Evolutionary conservation across 2,329 filamentous ascomycete genomes (phyloP).

Genomic region (Nigrospora sphaerica): DNA sequence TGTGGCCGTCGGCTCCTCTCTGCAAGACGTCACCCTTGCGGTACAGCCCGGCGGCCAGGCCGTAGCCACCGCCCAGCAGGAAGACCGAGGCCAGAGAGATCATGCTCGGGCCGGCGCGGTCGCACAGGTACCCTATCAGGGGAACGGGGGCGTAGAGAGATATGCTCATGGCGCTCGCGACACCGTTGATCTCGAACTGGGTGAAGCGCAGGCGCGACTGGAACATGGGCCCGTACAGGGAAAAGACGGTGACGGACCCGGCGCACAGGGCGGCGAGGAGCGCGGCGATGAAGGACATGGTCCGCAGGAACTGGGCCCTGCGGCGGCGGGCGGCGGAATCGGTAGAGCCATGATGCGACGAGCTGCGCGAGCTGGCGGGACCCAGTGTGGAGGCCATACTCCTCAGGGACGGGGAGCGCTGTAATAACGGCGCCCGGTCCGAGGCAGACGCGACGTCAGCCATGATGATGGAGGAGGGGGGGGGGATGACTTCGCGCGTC

Average conservation of each 20-base stretch:
- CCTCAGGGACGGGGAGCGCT: slow-evolving; percentile 13
- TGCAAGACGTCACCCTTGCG: slow-evolving; percentile 29
- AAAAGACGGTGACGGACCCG: slow-evolving; percentile 88
- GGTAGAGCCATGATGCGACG: slow-evolving; percentile 16
- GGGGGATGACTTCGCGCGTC: no score
- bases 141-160: slow-evolving; percentile 91
- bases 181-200: slow-evolving; percentile 83
- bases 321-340: slow-evolving; percentile 11
- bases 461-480: no score
- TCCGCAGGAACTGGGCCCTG: slow-evolving; percentile 22
- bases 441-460: background rate
- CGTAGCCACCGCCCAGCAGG: slow-evolving; percentile 75
- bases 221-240: slow-evolving; percentile 86
- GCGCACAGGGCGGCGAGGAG: slow-evolving; percentile 64
- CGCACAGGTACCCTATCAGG: slow-evolving; percentile 83
- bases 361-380: slow-evolving; percentile 17
- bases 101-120: slow-evolving; percentile 74
- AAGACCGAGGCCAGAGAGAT: slow-evolving; percentile 65
- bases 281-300: slow-evolving; percentile 45
- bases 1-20: slow-evolving; percentile 29
- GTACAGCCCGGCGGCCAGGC: slow-evolving; percentile 76
- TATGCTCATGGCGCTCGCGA: slow-evolving; percentile 80
- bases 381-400: slow-evolving; percentile 16
- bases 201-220: slow-evolving; percentile 80
- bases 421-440: slow-evolving; percentile 11